Conservation (phyloP, 2,329 filamentous ascomycete species). For the Colletotrichum higginsianum region DNA sequence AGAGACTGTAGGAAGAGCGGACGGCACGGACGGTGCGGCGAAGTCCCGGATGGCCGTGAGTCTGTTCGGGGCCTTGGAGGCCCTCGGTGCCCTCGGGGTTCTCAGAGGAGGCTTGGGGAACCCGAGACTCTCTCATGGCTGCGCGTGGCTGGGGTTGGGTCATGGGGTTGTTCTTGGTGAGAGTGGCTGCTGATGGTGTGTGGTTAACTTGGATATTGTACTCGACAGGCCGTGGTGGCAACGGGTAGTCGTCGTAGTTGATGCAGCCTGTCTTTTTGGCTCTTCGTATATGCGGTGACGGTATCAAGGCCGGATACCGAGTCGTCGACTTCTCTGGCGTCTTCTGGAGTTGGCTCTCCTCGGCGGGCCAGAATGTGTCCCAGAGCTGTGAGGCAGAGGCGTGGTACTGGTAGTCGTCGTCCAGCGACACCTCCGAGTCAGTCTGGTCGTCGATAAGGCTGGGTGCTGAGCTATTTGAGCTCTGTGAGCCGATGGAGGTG, state of each 20-base stretch:
- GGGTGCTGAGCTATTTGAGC: constrained; percentile 62
- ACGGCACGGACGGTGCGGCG: constrained; percentile 43
- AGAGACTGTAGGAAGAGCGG: constrained; percentile 43
- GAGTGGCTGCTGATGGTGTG: constrained; percentile 19
- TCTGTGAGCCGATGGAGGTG: constrained; percentile 56
- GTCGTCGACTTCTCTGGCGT: constrained; percentile 37
- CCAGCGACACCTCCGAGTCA: constrained; percentile 65
- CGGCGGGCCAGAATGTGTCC: constrained; percentile 65
- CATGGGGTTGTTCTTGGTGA: constrained; percentile 11
- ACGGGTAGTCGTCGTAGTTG: constrained; percentile 45
- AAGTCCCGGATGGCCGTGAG: constrained; percentile 30
- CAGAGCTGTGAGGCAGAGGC: constrained; percentile 62
- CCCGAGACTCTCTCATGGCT: background rate
- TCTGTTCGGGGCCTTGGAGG: too few species aligned
- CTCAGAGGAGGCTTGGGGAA: constrained; percentile 23
- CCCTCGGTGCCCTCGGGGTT: constrained; percentile 10
- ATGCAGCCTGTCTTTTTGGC: constrained; percentile 42
- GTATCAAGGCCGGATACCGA: constrained; percentile 42
- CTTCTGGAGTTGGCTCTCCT: constrained; percentile 26
- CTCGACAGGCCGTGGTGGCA: constrained; percentile 45
- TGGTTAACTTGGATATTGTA: constrained; percentile 40
- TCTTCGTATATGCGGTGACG: constrained; percentile 42
- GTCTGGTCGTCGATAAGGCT: constrained; percentile 66
- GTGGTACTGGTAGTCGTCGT: constrained; percentile 67
- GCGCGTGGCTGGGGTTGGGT: constrained; percentile 41